phyloP scores from a whole-genome alignment of 371 early-diverging fungal species.

The Dentiscutata heterogama region DNA sequence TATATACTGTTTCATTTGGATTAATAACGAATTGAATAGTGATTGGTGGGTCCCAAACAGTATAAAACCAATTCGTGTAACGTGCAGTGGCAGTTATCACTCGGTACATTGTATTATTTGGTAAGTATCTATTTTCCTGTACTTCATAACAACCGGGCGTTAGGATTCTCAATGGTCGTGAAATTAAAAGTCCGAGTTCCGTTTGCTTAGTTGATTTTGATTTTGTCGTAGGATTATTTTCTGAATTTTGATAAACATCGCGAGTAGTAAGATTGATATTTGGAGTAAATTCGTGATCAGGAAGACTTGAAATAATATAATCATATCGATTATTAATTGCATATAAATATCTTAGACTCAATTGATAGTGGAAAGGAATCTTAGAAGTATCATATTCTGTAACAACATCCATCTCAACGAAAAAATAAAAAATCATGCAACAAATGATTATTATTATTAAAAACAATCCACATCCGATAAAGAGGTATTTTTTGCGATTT shows the following conservation, averaged over 20 bases:
- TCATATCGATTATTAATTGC: conserved; percentile 22
- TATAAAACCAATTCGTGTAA: background rate
- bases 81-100: background rate
- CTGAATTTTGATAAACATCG: background rate
- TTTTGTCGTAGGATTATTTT: background rate
- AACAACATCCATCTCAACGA: background rate
- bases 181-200: background rate
- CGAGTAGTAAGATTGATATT: background rate
- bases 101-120: background rate
- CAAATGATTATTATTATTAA: too few species aligned
- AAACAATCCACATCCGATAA: too few species aligned
- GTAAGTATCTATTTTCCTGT: background rate
- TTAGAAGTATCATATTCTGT: conserved; percentile 16
- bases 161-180: background rate
- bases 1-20: background rate
- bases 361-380: conserved; percentile 23
- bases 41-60: background rate
- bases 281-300: background rate
- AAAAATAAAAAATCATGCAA: background rate
- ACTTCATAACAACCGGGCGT: conserved; percentile 11
- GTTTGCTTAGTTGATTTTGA: background rate
- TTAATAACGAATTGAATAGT: background rate
- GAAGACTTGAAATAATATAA: background rate
- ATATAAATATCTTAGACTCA: background rate
- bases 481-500: too few species aligned